Conservation (phyloP, 345 rosid species). For the Kernera saxatilis region DNA sequence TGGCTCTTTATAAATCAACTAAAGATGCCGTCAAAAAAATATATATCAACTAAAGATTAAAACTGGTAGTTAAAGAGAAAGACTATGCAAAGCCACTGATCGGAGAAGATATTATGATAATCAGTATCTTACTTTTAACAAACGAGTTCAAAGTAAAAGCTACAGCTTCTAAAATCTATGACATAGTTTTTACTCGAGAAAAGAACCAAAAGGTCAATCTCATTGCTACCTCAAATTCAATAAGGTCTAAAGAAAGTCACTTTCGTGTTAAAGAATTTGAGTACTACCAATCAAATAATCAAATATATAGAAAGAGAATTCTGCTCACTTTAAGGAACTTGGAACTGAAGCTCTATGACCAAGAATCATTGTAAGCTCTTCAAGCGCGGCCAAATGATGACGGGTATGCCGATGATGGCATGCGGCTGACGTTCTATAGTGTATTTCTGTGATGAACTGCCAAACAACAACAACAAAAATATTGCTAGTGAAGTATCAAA, state of each 20-base stretch:
- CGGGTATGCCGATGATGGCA: constrained; percentile 73
- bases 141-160: constrained; percentile 4
- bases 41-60: not conserved
- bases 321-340: constrained; percentile 71
- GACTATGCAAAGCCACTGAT: not conserved
- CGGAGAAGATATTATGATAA: not conserved
- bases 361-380: constrained; percentile 72
- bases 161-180: constrained; percentile 3
- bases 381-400: constrained; percentile 68
- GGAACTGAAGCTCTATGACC: constrained; percentile 70
- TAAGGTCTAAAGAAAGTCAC: not conserved
- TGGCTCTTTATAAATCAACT: constrained; percentile 3
- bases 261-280: not conserved
- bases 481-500: constrained; percentile 8
- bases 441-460: constrained; percentile 85
- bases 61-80: constrained; percentile 3
- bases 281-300: not conserved
- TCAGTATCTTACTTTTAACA: not conserved
- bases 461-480: constrained; percentile 19
- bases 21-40: not conserved
- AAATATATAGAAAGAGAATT: constrained; percentile 1
- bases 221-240: constrained; percentile 6
- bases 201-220: constrained; percentile 3
- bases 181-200: not conserved
- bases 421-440: constrained; percentile 70